A percentile compares a stretch with the other conserved stretches of the same genome.
Evolutionary conservation across 75 land plant genomes (phyloP).

Genomic region (Chamaecyparis obtusa): DNA sequence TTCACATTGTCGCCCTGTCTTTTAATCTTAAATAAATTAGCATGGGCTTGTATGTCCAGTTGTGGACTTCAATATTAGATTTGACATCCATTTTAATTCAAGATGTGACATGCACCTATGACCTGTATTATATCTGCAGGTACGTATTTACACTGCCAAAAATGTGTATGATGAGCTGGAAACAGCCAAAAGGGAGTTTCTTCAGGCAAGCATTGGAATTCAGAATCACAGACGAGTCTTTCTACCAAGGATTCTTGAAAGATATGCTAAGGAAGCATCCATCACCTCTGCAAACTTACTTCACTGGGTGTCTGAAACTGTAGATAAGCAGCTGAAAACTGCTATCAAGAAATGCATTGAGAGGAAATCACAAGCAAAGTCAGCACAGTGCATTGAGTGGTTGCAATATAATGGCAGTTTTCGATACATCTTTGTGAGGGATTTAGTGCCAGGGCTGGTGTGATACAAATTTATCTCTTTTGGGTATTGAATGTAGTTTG

Average conservation of each 20-base stretch:
- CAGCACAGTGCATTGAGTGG: slow-evolving; percentile 79
- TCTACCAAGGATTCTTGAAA: slow-evolving; percentile 67
- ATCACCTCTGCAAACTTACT: slow-evolving; percentile 44
- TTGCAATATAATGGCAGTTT: slow-evolving; percentile 71
- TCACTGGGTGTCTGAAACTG: slow-evolving; percentile 60
- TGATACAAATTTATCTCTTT: not conserved
- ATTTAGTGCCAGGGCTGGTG: slow-evolving; percentile 27
- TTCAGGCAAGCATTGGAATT: slow-evolving; percentile 60
- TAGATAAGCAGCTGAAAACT: slow-evolving; percentile 43
- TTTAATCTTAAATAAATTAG: not conserved
- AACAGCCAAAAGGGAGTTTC: slow-evolving; percentile 61
- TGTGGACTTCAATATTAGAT: not conserved
- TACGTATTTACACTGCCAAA: slow-evolving; percentile 54
- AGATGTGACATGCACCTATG: not conserved
- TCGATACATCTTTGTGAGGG: slow-evolving; percentile 60
- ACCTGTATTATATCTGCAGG: slow-evolving; percentile 14
- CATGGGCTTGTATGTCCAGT: not conserved
- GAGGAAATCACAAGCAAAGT: slow-evolving; percentile 32
- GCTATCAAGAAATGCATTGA: slow-evolving; percentile 56
- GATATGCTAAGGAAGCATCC: slow-evolving; percentile 57
- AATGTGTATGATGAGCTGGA: slow-evolving; percentile 62
- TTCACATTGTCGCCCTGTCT: not conserved
- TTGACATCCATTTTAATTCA: not conserved
- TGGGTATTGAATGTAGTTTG: not conserved
- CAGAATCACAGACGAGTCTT: slow-evolving; percentile 63